phyloP scores from a whole-genome alignment of 495 filamentous ascomycete genomes.

The Thozetella sp. region DNA sequence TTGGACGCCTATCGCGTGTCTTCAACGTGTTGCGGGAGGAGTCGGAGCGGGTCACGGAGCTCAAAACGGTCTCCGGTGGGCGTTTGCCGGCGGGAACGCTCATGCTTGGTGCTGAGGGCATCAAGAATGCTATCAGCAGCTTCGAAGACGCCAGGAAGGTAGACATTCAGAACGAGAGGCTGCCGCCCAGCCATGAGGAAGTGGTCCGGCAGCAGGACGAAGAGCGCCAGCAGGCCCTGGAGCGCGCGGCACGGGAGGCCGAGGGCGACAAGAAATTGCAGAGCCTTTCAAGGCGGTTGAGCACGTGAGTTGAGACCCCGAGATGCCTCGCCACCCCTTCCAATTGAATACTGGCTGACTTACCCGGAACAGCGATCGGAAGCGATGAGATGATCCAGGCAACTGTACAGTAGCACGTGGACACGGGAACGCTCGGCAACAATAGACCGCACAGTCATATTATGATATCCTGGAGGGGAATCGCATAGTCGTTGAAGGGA shows the following conservation, averaged over 20 bases:
- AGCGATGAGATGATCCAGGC: constrained; percentile 19
- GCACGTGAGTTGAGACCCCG: constrained; percentile 77
- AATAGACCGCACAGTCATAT: neutral
- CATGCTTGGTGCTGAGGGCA: constrained; percentile 97
- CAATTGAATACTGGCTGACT: neutral
- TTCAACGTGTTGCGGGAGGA: constrained; percentile 99
- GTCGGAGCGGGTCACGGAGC: constrained; percentile 92
- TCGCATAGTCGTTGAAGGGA: neutral
- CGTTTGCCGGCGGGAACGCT: constrained; percentile 92
- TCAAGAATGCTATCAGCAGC: constrained; percentile 97
- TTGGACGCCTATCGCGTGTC: constrained; percentile 93
- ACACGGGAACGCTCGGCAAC: neutral
- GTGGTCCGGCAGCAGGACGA: constrained; percentile 78
- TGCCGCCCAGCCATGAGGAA: constrained; percentile 92
- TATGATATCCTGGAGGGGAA: neutral
- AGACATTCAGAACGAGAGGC: constrained; percentile 91
- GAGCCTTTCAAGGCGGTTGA: constrained; percentile 83
- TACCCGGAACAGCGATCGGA: constrained; percentile 23
- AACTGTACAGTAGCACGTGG: constrained; percentile 2
- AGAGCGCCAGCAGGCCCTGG: constrained; percentile 77
- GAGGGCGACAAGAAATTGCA: constrained; percentile 89
- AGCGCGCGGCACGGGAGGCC: constrained; percentile 81
- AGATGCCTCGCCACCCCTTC: neutral
- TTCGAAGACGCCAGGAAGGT: constrained; percentile 99
- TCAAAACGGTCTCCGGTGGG: constrained; percentile 95